These are phyloP conservation scores for Cadophora luteo-olivacea DNA, from an alignment of 2,329 filamentous ascomycete species.

Conservation along the genomic window DNA sequence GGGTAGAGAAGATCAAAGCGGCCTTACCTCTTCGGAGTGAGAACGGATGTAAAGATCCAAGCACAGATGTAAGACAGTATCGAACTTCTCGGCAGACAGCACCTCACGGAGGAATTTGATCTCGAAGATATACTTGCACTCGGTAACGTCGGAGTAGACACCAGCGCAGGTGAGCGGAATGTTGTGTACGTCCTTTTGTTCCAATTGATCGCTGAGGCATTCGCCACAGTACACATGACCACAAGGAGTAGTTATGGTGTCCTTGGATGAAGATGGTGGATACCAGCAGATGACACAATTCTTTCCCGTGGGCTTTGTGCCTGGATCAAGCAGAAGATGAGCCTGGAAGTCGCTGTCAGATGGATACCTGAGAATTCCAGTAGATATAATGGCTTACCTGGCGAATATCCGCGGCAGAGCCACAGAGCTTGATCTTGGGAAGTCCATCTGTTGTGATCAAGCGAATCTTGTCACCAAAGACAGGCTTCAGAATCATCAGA, in stretches of 20 bases:
- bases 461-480: neutral
- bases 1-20: neutral
- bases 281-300: constrained; percentile 1
- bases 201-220: neutral
- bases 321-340: neutral
- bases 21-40: constrained; percentile 28
- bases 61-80: constrained; percentile 48
- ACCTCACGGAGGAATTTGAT: constrained; percentile 26
- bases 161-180: neutral
- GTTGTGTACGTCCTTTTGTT: neutral
- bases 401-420: neutral
- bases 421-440: neutral
- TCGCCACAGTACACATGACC: constrained; percentile 7
- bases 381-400: neutral
- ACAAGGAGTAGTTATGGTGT: neutral
- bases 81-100: constrained; percentile 45
- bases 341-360: neutral
- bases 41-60: constrained; percentile 47
- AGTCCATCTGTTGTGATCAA: neutral
- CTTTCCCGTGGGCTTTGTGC: neutral
- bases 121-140: neutral
- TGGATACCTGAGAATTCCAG: neutral
- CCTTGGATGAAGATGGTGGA: neutral
- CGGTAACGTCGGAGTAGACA: neutral
- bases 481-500: neutral